A percentile compares a stretch with the other conserved stretches of the same genome.
phyloP scores from a whole-genome alignment of 2,329 filamentous ascomycete species.

The Periconia digitata region DNA sequence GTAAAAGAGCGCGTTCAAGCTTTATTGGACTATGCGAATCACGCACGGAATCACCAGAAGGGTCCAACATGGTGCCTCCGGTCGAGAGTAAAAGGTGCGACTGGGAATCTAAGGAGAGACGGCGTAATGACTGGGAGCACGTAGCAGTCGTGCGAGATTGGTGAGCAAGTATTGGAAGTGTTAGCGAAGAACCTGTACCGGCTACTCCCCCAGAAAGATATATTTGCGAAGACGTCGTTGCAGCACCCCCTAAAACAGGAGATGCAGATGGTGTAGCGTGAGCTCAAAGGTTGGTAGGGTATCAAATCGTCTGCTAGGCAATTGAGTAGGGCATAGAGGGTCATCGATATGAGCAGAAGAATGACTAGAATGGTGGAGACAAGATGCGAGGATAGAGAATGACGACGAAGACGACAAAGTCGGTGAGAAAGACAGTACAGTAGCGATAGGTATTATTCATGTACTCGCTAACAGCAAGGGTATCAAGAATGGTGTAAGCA shows the following conservation, averaged over 20 bases:
- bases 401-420: not conserved
- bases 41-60: constrained; percentile 7
- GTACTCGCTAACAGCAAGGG: constrained; percentile 6
- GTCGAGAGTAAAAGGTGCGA: constrained; percentile 6
- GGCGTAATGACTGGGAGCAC: constrained; percentile 18
- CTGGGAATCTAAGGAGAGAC: constrained; percentile 15
- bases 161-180: constrained; percentile 19
- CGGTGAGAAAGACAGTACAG: no score
- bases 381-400: not conserved
- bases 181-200: constrained; percentile 32
- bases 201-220: constrained; percentile 50
- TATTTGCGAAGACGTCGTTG: constrained; percentile 52
- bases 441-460: not conserved
- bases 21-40: not conserved
- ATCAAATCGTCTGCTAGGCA: no score
- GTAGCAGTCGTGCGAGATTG: constrained; percentile 15
- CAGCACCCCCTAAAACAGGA: constrained; percentile 25
- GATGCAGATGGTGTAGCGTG: constrained; percentile 8
- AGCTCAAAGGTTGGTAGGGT: not conserved
- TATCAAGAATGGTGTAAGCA: constrained; percentile 11
- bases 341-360: not conserved
- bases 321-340: not conserved
- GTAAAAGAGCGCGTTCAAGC: not conserved
- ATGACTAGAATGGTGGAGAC: not conserved
- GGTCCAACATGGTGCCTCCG: constrained; percentile 7